phyloP scores from a whole-genome alignment of 208 protist genomes.

The Naegleria lovaniensis region DNA sequence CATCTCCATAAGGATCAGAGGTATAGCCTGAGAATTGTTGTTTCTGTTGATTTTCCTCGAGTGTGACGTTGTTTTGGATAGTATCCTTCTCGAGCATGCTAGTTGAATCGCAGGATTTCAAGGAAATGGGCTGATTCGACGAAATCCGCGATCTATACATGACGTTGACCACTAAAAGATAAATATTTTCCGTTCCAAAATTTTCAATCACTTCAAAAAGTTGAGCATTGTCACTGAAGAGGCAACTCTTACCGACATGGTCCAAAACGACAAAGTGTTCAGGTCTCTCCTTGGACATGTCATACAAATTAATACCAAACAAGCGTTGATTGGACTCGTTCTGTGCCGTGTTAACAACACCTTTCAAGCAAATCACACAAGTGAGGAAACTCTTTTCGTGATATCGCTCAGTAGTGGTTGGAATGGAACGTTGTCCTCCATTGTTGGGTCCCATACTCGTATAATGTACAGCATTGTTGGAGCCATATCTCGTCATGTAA shows the following conservation, averaged over 20 bases:
- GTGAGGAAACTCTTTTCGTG: slow-evolving; percentile 4
- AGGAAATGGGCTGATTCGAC: not conserved
- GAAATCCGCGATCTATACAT: not conserved
- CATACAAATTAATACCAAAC: not conserved
- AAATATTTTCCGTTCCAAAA: not conserved
- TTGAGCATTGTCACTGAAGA: not conserved
- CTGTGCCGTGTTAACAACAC: not conserved
- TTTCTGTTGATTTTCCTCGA: not conserved
- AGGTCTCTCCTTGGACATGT: not conserved
- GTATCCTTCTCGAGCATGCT: not conserved
- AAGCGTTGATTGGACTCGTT: not conserved
- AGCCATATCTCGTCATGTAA: not conserved
- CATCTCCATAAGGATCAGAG: not conserved
- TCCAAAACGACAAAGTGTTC: not conserved
- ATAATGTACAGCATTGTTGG: too few relatives aligned
- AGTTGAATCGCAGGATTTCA: not conserved
- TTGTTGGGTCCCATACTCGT: too few relatives aligned
- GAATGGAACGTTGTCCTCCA: too few relatives aligned
- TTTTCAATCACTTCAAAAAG: slow-evolving; percentile 2
- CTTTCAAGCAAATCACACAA: not conserved
- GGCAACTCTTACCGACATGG: not conserved
- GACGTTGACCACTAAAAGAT: not conserved
- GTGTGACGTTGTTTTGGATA: not conserved
- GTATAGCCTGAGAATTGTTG: not conserved
- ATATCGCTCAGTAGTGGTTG: not conserved